A percentile compares a stretch with the other conserved stretches of the same genome.
Conservation (phyloP, 2,329 filamentous ascomycete species). For the Tricladium varicosporioides region DNA sequence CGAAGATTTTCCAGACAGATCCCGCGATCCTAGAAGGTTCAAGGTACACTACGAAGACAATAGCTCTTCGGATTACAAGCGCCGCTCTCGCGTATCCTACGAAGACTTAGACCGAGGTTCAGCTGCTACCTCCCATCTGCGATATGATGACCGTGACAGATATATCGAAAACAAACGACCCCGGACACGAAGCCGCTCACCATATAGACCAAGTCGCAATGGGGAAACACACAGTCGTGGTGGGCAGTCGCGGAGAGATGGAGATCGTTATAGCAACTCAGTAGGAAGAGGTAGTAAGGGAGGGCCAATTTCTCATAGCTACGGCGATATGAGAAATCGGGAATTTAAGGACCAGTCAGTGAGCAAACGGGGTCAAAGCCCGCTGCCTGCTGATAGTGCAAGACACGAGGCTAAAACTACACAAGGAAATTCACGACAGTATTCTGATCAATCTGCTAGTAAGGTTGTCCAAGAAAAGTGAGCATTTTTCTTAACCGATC, state of each 20-base stretch:
- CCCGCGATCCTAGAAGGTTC: constrained; percentile 57
- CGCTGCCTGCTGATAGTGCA: constrained; percentile 55
- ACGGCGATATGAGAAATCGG: constrained; percentile 45
- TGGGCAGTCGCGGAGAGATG: constrained; percentile 12
- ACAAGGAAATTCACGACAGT: constrained; percentile 56
- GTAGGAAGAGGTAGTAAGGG: constrained; percentile 11
- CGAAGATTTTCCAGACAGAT: constrained; percentile 52
- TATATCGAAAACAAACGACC: constrained; percentile 49
- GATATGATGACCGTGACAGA: constrained; percentile 50
- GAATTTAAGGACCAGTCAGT: constrained; percentile 56
- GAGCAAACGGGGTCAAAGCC: constrained; percentile 62
- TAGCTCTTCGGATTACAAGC: constrained; percentile 40
- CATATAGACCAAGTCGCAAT: constrained; percentile 39
- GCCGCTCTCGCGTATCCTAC: constrained; percentile 49
- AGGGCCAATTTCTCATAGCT: constrained; percentile 27
- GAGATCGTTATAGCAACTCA: constrained; percentile 17
- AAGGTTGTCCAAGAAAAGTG: constrained; percentile 41
- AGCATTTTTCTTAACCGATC: background rate
- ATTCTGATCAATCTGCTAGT: constrained; percentile 40
- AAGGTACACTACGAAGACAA: constrained; percentile 61
- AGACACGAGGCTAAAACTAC: constrained; percentile 68
- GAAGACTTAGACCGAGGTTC: constrained; percentile 52
- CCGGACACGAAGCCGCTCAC: constrained; percentile 51
- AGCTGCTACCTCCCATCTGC: constrained; percentile 32
- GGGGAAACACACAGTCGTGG: constrained; percentile 20